Evolutionary conservation across 148 eudicot genomes (phyloP), one percentile per base, ranked within the genome.

Genomic region (Arctostaphylos glauca): DNA sequence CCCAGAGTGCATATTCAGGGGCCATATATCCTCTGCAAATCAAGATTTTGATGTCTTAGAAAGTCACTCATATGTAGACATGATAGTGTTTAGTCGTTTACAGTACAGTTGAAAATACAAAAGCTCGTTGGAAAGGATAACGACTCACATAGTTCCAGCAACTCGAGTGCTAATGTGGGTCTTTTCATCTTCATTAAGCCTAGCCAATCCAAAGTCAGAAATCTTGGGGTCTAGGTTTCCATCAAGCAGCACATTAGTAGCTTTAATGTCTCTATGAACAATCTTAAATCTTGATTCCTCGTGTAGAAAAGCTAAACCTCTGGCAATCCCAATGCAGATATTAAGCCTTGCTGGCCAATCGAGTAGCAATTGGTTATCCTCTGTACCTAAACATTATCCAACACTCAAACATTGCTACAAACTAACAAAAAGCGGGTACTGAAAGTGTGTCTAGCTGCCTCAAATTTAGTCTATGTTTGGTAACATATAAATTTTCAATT

Each of bases 11-110:
- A 60, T 90, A 90, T 81, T 90, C 91, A 0, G 93, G 93, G 68
- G 93, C 93, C 91, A 90, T 90, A 52, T 90, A 90, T 78, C 93
- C 93, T 78, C 93, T 90, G 87, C 84, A 86, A 84, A 19, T 18
- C 68, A 15, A 21, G 10, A 19, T 43, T 56, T 14, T 41, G 13
- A 44, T 7, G 68, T 52, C 81, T 5, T 25, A n/a, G 10, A 66
- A 31, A 18, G 31, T 44, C 12, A 52, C 15, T 80, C 13, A 80
- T 12, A 25, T 50, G 52, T 5, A 80, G 50, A 80, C 49, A 49
- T 5, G 10, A n/a, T 13, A 80, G 59, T 59, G 13, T 23, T 75
- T 23, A 52, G 50, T 6, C 5, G 9, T 6, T 23, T 10, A 76
- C 4, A 18, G 49, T 46, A n/a, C 46, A 52, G 18, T 52, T 10